Evolutionary conservation across 208 protist species (phyloP), one percentile per base, ranked within the genome.

Genomic region (Kentomonas sorsogonicus): DNA sequence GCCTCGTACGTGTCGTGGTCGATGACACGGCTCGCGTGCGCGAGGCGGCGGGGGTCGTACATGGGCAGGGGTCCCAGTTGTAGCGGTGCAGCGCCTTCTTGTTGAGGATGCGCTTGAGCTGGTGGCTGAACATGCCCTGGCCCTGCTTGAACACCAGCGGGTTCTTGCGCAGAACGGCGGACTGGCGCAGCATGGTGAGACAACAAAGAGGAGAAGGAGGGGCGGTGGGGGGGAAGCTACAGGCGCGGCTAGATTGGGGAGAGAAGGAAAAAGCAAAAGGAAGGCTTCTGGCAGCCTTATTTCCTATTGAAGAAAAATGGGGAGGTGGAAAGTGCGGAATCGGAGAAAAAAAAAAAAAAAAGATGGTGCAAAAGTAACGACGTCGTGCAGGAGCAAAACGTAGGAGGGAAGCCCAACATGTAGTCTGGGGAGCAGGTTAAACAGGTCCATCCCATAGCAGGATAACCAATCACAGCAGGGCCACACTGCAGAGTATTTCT

Each of bases 61-160:
- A 93, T 91, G 13, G 86, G 85, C 43, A 96, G 68, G 83, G 75
- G 65, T 96, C 90, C 86, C 90, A 96, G 66, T 79, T 90, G 67
- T 92, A 91, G 45, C 68, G 65, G 58, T 93, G 90, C 25, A 93
- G 65, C 5, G 86, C 83, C 46, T 94, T 94, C 60, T 96, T 96
- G 59, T 94, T 87, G 22, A 96, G 76, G 43, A 96, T 83, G 33
- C 78, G 79, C 65, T 96, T 96, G 1, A 96, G 72, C 58, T 96
- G 90, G 51, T 96, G 86, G 9, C 80, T 77, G 48, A 96, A 89
- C 86, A 94, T 96, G 22, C 90, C 90, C 79, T 96, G 83, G 0
- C 86, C 86, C 71, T 96, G 86, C 55, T 91, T 91, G 64, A 93
- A 92, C 16, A 94, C 67, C 1, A 96, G 80, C 56, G 90, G 90